Conservation (phyloP, 805 yeast genomes). For the Lipomyces starkeyi region DNA sequence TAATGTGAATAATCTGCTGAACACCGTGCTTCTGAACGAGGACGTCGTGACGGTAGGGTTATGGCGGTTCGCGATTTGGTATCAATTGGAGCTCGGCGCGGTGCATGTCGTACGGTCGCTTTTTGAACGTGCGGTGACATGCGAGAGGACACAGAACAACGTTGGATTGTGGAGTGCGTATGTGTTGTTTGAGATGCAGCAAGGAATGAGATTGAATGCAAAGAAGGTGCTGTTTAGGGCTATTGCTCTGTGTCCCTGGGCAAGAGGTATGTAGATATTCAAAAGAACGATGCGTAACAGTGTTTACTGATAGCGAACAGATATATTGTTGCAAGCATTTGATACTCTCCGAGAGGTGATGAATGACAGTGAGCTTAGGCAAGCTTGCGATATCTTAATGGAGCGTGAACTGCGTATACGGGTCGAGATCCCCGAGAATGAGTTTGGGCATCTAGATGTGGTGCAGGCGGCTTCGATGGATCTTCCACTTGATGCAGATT, state of each 20-base stretch:
- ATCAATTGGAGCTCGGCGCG: constrained; percentile 8
- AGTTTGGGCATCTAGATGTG: constrained; percentile 8
- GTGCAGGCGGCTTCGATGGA: neutral
- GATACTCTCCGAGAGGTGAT: constrained; percentile 6
- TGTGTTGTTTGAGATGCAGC: constrained; percentile 12
- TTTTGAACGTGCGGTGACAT: constrained; percentile 24
- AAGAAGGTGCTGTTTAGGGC: constrained; percentile 26
- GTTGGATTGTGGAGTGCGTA: constrained; percentile 26
- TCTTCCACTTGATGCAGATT: constrained; percentile 14
- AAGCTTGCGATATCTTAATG: constrained; percentile 19
- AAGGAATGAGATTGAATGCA: constrained; percentile 6
- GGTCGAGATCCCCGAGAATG: constrained; percentile 22
- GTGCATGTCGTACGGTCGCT: constrained; percentile 18
- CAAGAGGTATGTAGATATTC: constrained; percentile 16
- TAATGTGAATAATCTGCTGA: constrained; percentile 21
- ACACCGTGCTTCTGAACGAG: constrained; percentile 12
- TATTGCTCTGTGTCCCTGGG: constrained; percentile 33
- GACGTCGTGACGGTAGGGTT: constrained; percentile 8
- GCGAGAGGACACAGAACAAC: constrained; percentile 7
- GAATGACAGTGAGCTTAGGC: constrained; percentile 17
- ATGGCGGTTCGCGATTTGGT: constrained; percentile 25
- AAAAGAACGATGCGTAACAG: neutral
- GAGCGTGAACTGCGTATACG: constrained; percentile 31
- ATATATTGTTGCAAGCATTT: constrained; percentile 17
- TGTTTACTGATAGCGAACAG: constrained; percentile 16